These are phyloP conservation scores for Cryptococcus sp. DNA, from an alignment of 1,284 basidiomycete species.

Conservation along the genomic window DNA sequence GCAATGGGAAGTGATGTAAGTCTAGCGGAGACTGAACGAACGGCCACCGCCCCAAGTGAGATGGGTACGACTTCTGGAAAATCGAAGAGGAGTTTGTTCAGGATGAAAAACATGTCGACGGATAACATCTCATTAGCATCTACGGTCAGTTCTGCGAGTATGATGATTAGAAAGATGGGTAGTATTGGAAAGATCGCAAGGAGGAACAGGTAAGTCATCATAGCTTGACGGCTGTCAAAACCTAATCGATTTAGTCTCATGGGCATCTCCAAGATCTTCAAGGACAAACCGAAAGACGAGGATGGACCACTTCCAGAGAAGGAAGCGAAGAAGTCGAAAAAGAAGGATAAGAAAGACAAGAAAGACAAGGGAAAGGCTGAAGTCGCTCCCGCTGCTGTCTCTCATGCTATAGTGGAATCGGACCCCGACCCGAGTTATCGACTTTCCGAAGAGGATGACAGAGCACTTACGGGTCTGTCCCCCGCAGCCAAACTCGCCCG, in stretches of 20 bases:
- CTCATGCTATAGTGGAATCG: constrained; percentile 78
- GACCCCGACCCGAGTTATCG: constrained; percentile 49
- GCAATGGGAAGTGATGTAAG: constrained; percentile 37
- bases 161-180: constrained; percentile 97
- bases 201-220: constrained; percentile 58
- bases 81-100: constrained; percentile 57
- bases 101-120: constrained; percentile 86
- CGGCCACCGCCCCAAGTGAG: constrained; percentile 26
- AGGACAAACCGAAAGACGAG: constrained; percentile 71
- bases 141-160: constrained; percentile 91
- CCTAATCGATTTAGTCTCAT: constrained; percentile 55
- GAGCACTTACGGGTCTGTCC: constrained; percentile 70
- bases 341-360: constrained; percentile 48
- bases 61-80: constrained; percentile 55
- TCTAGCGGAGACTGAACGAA: constrained; percentile 39
- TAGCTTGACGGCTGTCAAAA: neutral
- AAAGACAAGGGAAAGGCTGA: constrained; percentile 48
- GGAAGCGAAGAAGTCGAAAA: constrained; percentile 50
- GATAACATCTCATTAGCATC: constrained; percentile 96
- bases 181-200: constrained; percentile 87
- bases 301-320: constrained; percentile 49
- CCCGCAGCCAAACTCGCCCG: constrained; percentile 88
- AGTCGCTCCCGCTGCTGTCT: constrained; percentile 68
- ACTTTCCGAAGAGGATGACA: constrained; percentile 39
- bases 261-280: constrained; percentile 90